These are phyloP conservation scores for Alloascoidea africana DNA, from an alignment of 805 yeast genomes.

Conservation along the genomic window DNA sequence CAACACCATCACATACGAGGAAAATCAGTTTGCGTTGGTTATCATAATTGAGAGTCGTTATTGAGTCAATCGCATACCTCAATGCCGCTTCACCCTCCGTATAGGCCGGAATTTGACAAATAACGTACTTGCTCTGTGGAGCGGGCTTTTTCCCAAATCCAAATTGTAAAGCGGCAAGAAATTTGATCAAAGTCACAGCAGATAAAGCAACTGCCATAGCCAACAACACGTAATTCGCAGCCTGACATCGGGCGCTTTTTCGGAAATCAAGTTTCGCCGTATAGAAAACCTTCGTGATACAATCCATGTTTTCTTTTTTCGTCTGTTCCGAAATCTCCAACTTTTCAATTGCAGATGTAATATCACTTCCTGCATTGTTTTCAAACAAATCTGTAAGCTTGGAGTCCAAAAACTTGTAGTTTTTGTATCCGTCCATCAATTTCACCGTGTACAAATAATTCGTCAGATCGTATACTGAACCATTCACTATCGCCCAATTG, in stretches of 20 bases:
- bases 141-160: conserved; percentile 21
- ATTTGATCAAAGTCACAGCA: conserved; percentile 22
- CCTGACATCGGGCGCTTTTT: conserved; percentile 22
- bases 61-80: conserved; percentile 40
- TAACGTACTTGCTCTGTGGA: conserved; percentile 23
- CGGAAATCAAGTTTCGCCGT: conserved; percentile 23
- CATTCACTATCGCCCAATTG: conserved; percentile 16
- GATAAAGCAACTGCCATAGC: conserved; percentile 22
- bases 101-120: conserved; percentile 30
- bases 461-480: conserved; percentile 21
- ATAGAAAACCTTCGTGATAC: conserved; percentile 19
- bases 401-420: conserved; percentile 20
- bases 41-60: conserved; percentile 39
- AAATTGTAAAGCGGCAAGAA: conserved; percentile 21
- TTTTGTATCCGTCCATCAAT: conserved; percentile 10
- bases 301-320: conserved; percentile 15
- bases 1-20: conserved; percentile 45
- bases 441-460: conserved; percentile 19
- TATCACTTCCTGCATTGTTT: conserved; percentile 20
- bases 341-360: conserved; percentile 15
- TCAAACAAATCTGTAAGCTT: conserved; percentile 16
- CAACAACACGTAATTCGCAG: conserved; percentile 21
- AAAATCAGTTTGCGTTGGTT: conserved; percentile 39
- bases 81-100: conserved; percentile 42
- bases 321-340: conserved; percentile 12